phyloP scores from a whole-genome alignment of 192 early-diverging fungal species.

The Linnemannia elongata region DNA sequence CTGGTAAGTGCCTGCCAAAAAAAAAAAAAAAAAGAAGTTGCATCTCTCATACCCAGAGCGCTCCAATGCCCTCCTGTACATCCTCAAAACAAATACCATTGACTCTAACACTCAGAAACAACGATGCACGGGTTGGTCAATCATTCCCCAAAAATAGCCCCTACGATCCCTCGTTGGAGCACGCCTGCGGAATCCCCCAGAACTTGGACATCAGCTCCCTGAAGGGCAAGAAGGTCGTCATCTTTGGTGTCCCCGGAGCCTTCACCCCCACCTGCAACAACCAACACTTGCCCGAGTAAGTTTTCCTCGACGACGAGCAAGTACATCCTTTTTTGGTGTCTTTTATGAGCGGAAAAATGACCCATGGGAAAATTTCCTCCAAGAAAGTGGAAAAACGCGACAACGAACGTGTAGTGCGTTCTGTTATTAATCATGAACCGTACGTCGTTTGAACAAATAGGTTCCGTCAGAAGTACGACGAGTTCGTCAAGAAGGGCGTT shows the following conservation, averaged over 20 bases:
- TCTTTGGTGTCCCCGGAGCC: conserved; percentile 77
- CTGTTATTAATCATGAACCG: not conserved
- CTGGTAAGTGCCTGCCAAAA: conserved; percentile 34
- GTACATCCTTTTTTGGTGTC: not conserved
- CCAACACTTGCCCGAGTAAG: conserved; percentile 68
- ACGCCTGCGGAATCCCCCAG: conserved; percentile 55
- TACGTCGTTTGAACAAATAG: conserved; percentile 24
- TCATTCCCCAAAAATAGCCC: conserved; percentile 19
- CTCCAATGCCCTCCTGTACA: not conserved
- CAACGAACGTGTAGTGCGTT: not conserved
- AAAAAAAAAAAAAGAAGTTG: no score
- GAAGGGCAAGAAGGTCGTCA: conserved; percentile 73
- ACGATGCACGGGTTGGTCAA: not conserved
- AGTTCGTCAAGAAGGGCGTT: conserved; percentile 78
- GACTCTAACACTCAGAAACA: not conserved
- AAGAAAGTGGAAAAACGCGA: not conserved
- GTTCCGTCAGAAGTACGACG: conserved; percentile 65
- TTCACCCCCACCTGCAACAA: conserved; percentile 74
- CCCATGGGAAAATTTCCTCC: not conserved
- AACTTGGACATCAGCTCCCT: conserved; percentile 60
- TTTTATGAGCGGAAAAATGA: not conserved
- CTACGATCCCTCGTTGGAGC: conserved; percentile 35
- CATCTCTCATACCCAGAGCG: not conserved
- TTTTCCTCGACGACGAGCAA: not conserved
- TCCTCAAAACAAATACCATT: not conserved